Conservation (phyloP, 768 basidiomycete genomes). For the Auricularia sp. region DNA sequence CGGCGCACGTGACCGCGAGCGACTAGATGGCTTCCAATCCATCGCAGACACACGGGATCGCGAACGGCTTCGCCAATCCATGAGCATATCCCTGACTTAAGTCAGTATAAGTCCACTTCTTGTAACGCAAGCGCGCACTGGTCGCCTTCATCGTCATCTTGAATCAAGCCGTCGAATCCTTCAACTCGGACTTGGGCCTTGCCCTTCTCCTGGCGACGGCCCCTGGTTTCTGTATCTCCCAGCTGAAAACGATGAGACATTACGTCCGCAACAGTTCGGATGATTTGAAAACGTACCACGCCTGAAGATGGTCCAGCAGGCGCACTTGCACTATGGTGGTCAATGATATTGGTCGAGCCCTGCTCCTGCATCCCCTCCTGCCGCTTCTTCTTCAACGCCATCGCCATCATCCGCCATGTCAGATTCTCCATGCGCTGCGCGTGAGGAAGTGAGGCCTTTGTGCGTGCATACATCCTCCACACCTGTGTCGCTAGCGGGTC, state of each 20-base stretch:
- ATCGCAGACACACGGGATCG: slow-evolving; percentile 44
- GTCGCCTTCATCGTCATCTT: slow-evolving; percentile 58
- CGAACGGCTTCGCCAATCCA: slow-evolving; percentile 15
- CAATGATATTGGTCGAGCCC: slow-evolving; percentile 2
- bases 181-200: slow-evolving; percentile 69
- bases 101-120: slow-evolving; percentile 10
- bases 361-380: slow-evolving; percentile 41
- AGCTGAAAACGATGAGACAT: background rate
- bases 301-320: background rate
- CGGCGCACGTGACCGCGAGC: slow-evolving; percentile 80
- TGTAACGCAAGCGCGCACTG: slow-evolving; percentile 45
- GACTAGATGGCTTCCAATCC: slow-evolving; percentile 90
- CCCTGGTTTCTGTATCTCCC: slow-evolving; percentile 41
- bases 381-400: slow-evolving; percentile 84
- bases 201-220: slow-evolving; percentile 70
- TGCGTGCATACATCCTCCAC: slow-evolving; percentile 92
- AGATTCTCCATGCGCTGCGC: slow-evolving; percentile 96
- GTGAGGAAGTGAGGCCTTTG: slow-evolving; percentile 82
- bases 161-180: slow-evolving; percentile 70
- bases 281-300: background rate
- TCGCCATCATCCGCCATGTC: slow-evolving; percentile 97
- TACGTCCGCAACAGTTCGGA: background rate
- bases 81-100: slow-evolving; percentile 14
- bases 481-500: slow-evolving; percentile 93
- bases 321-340: background rate